These are phyloP conservation scores for Rhizopogon vinicolor DNA, from an alignment of 768 basidiomycete genomes.

Conservation along the genomic window DNA sequence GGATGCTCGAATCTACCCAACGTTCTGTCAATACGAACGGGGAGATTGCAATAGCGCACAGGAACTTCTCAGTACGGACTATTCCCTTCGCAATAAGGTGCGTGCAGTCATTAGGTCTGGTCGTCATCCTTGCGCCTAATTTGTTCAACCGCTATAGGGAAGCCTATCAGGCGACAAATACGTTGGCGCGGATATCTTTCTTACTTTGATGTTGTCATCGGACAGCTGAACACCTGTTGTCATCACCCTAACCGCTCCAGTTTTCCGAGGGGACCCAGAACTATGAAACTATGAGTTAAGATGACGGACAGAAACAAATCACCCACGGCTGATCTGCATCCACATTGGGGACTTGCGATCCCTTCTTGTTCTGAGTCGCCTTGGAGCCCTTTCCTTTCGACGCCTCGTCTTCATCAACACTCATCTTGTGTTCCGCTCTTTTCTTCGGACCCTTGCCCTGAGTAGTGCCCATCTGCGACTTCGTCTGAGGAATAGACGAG, in stretches of 20 bases:
- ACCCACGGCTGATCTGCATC: conserved; percentile 1
- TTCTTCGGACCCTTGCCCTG: conserved; percentile 4
- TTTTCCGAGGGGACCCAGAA: background rate
- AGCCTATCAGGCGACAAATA: background rate
- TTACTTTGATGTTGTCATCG: conserved; percentile 59
- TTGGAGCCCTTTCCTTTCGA: conserved; percentile 4
- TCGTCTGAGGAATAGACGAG: conserved; percentile 6
- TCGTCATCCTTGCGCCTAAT: conserved; percentile 63
- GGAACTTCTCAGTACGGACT: conserved; percentile 84
- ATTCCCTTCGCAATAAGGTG: conserved; percentile 70
- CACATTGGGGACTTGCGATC: background rate
- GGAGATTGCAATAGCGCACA: conserved; percentile 64
- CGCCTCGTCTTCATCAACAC: conserved; percentile 5
- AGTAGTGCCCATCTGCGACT: background rate
- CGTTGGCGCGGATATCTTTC: conserved; percentile 9
- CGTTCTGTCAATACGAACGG: conserved; percentile 59
- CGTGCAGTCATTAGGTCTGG: conserved; percentile 64
- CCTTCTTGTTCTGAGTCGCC: conserved; percentile 9
- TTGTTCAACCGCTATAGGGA: conserved; percentile 48
- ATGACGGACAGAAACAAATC: background rate
- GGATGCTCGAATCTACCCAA: conserved; percentile 65
- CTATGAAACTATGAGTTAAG: background rate
- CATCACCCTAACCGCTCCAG: conserved; percentile 45
- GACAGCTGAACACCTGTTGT: conserved; percentile 61
- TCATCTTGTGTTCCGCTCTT: background rate